Evolutionary conservation across 345 rosid species (phyloP), one percentile per base, ranked within the genome.

Genomic region (Hirschfeldia incana): DNA sequence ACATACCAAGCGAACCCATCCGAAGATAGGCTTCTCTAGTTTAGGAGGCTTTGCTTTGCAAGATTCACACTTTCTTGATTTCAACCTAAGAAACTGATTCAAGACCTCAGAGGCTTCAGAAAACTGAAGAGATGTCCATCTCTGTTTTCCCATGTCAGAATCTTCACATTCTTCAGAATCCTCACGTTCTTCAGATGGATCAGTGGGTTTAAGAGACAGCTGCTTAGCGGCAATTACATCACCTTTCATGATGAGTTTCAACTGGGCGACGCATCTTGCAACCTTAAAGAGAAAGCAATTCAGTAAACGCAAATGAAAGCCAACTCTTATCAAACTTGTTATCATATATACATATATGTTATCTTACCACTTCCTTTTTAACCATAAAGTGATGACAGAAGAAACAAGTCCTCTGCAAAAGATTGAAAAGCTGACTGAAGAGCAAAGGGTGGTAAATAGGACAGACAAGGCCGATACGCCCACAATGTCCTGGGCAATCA

Each of bases 401-500:
- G 79, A 92, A 88, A 69, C 97, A 94, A 15, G 88, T 87, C 76
- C 82, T 85, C 63, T 89, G 89, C 36, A 94, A 76, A 80, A 94
- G 69, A 67, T 64, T 89, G 78, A 80, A 76, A 29, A 94, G 89
- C 39, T 84, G 65, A 83, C 75, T 75, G 85, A 94, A 92, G 33
- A 94, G 89, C 82, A 94, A 76, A 1, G 98, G 94, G 84, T 91
- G 91, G 69, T 91, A 92, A 37, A 86, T 86, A 4, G 96, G 90
- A 61, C 68, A 85, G 74, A 93, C 84, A 49, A 95, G 94, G 65
- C 90, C 91, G 5, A 93, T 86, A 77, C 89, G 97, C 53, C 99
- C 99, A 76, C 94, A 95, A 77, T 95, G 99, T 58, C 99, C 99
- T 2, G 97, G 93, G 74, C 99, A 95, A 75, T 70, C 17, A 67